Percentiles rank a stretch among this genome's conserved stretches.
Evolutionary conservation across 805 yeast species (phyloP).

Genomic region (Cyberlindnera veronae): DNA sequence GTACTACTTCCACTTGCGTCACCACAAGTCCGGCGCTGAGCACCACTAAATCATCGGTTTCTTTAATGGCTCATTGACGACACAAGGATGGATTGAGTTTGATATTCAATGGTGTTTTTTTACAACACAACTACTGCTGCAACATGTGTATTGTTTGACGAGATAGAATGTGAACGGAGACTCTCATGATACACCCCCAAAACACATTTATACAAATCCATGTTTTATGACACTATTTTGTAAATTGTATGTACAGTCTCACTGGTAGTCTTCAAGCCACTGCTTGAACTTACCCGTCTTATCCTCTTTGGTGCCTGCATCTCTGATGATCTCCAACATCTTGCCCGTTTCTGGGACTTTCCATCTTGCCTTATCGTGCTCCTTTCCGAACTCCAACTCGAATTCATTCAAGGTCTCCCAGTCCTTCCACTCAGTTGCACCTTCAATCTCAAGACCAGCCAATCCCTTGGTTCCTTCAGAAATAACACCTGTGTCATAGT

Average conservation of each 20-base stretch:
- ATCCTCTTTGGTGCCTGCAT: constrained; percentile 1
- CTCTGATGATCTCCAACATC: constrained; percentile 41
- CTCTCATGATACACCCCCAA: too few relatives aligned
- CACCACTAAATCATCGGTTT: constrained; percentile 28
- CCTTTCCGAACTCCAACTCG: constrained; percentile 50
- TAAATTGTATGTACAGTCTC: background rate
- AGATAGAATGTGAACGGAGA: background rate
- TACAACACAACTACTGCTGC: background rate
- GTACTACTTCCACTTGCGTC: constrained; percentile 85
- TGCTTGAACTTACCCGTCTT: constrained; percentile 4
- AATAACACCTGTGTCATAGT: constrained; percentile 35
- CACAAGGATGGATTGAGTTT: constrained; percentile 2
- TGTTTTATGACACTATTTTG: constrained; percentile 9
- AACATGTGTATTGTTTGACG: constrained; percentile 1
- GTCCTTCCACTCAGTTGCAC: constrained; percentile 55
- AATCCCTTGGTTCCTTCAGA: constrained; percentile 3
- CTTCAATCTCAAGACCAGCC: constrained; percentile 29
- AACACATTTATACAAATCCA: constrained; percentile 4
- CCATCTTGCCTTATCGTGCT: constrained; percentile 49
- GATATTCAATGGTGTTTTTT: constrained; percentile 5
- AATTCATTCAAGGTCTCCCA: constrained; percentile 57
- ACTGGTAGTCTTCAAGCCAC: constrained; percentile 9
- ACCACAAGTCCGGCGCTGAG: constrained; percentile 47
- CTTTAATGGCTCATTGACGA: background rate
- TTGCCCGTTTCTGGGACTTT: constrained; percentile 48